Conservation (phyloP, 140 eudicot species). For the Senecio squalidus region DNA sequence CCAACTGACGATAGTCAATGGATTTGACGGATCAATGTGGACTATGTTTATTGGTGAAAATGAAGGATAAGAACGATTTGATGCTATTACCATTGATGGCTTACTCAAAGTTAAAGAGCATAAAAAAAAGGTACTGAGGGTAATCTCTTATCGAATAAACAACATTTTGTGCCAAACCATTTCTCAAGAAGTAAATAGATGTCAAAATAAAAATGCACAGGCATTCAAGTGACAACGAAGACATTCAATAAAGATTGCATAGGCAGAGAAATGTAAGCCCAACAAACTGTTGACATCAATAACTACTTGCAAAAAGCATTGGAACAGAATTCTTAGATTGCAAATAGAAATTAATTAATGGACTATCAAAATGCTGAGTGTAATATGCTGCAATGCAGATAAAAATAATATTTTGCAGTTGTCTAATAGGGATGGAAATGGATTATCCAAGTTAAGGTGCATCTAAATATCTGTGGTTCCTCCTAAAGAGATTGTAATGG, state of each 20-base stretch:
- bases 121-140: neutral
- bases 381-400: too few relatives aligned
- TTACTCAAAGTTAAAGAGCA: neutral
- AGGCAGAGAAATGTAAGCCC: neutral
- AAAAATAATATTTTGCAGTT: too few relatives aligned
- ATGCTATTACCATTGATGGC: neutral
- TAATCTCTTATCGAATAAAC: neutral
- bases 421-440: too few relatives aligned
- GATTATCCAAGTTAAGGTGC: too few relatives aligned
- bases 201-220: too few relatives aligned
- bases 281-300: neutral
- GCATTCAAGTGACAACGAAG: neutral
- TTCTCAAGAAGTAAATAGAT: too few relatives aligned
- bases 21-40: too few relatives aligned
- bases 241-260: neutral
- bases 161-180: neutral
- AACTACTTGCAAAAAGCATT: neutral
- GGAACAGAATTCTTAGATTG: neutral
- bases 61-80: constrained; percentile 4
- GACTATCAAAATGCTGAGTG: too few relatives aligned
- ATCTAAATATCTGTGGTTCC: too few relatives aligned
- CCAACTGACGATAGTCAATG: too few relatives aligned
- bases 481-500: constrained; percentile 35
- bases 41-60: neutral
- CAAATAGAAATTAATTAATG: neutral